Conservation (phyloP, 805 yeast species). For the Ogataea ganodermae region DNA sequence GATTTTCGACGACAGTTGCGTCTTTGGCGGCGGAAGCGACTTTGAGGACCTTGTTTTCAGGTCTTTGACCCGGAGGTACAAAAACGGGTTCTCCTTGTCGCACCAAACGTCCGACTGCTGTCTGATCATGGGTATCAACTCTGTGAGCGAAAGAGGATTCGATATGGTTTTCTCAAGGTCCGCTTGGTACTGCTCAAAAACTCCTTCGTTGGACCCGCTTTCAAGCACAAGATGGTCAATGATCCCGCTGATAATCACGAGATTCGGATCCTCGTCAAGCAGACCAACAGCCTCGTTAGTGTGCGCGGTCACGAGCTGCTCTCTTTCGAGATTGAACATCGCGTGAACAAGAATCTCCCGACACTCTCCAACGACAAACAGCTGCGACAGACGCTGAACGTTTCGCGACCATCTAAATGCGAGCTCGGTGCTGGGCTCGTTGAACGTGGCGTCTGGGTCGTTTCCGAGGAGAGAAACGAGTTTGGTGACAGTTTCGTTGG, state of each 20-base stretch:
- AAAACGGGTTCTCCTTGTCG: conserved; percentile 25
- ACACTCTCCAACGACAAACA: conserved; percentile 52
- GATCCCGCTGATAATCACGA: conserved; percentile 61
- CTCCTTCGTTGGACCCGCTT: conserved; percentile 17
- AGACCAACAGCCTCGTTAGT: conserved; percentile 2
- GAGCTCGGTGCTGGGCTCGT: conserved; percentile 5
- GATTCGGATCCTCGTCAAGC: conserved; percentile 20
- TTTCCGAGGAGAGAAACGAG: background rate
- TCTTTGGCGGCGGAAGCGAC: conserved; percentile 53
- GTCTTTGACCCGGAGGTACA: conserved; percentile 48
- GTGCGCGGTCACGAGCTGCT: conserved; percentile 11
- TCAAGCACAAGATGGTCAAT: conserved; percentile 50
- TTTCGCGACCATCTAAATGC: conserved; percentile 45
- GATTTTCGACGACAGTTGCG: conserved; percentile 48
- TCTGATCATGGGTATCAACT: conserved; percentile 18
- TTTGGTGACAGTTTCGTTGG: background rate
- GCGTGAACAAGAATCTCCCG: conserved; percentile 65
- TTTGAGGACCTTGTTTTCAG: conserved; percentile 58
- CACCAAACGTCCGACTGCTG: conserved; percentile 27
- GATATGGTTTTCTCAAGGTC: conserved; percentile 19
- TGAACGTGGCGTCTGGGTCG: background rate
- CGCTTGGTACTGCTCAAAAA: conserved; percentile 23
- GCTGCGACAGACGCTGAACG: conserved; percentile 41
- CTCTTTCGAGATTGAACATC: conserved; percentile 39
- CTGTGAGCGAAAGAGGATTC: conserved; percentile 23